phyloP scores from a whole-genome alignment of 306 rosid genomes.

The Prunus dulcis region DNA sequence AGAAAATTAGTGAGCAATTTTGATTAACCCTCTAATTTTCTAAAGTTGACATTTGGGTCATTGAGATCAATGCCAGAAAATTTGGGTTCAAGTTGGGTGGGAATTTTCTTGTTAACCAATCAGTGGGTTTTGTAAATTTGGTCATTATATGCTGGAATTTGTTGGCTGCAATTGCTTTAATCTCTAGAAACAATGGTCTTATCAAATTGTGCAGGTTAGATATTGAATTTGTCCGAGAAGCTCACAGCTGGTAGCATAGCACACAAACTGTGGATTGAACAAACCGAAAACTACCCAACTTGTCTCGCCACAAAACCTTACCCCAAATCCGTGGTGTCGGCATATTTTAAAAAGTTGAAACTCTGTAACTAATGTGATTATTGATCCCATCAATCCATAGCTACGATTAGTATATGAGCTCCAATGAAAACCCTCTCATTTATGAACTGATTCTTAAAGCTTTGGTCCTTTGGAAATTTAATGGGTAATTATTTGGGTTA shows the following conservation, averaged over 20 bases:
- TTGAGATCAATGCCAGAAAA: background rate
- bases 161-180: background rate
- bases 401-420: background rate
- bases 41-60: too few species aligned
- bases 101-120: background rate
- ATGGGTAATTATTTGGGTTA: too few species aligned
- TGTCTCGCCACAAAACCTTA: slow-evolving; percentile 88
- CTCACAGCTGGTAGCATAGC: slow-evolving; percentile 56
- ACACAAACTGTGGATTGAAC: slow-evolving; percentile 80
- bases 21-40: too few species aligned
- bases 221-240: slow-evolving; percentile 64
- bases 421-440: background rate
- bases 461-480: too few species aligned
- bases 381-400: background rate
- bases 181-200: background rate
- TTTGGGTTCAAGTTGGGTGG: background rate
- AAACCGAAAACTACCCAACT: slow-evolving; percentile 75
- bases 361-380: slow-evolving; percentile 63
- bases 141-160: background rate
- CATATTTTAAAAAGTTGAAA: slow-evolving; percentile 72
- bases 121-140: background rate
- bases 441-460: background rate
- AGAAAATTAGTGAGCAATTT: too few species aligned
- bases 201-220: slow-evolving; percentile 44
- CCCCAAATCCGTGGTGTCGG: slow-evolving; percentile 58